Percentiles rank a stretch among this genome's conserved stretches.
These are phyloP conservation scores for Myriosclerotinia curreyana DNA, from an alignment of 2,329 filamentous ascomycete genomes.

Conservation along the genomic window DNA sequence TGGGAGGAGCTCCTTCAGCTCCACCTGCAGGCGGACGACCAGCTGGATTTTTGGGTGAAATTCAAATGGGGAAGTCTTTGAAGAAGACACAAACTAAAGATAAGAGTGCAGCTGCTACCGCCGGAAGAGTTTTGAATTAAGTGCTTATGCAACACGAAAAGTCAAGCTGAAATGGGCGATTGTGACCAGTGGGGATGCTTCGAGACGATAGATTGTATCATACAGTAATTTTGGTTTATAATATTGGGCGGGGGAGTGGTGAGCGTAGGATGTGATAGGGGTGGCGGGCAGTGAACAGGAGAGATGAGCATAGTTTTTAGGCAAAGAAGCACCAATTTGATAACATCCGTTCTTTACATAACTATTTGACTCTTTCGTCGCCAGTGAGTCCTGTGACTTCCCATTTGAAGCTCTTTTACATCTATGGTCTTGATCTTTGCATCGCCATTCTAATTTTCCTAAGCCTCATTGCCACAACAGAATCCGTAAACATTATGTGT, in stretches of 20 bases:
- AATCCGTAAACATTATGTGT: background rate
- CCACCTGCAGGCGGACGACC: slow-evolving; percentile 45
- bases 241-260: background rate
- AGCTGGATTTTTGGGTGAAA: slow-evolving; percentile 72
- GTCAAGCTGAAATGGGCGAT: background rate
- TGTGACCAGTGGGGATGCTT: background rate
- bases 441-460: background rate
- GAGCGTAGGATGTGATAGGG: background rate
- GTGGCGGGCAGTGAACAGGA: background rate
- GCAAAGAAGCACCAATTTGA: slow-evolving; percentile 13
- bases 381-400: background rate
- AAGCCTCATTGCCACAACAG: background rate
- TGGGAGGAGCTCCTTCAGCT: slow-evolving; percentile 29
- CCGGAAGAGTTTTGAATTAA: slow-evolving; percentile 65
- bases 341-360: slow-evolving; percentile 6
- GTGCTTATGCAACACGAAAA: background rate
- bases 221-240: slow-evolving; percentile 1
- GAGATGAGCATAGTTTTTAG: slow-evolving; percentile 11
- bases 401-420: background rate
- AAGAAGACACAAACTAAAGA: slow-evolving; percentile 91
- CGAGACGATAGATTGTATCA: slow-evolving; percentile 8
- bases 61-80: slow-evolving; percentile 73
- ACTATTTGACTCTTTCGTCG: background rate
- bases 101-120: slow-evolving; percentile 66
- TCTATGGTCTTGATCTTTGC: background rate